Percentiles rank a stretch among this genome's conserved stretches.
Conservation (phyloP, 306 rosid genomes). For the Elaeagnus macrophylla region DNA sequence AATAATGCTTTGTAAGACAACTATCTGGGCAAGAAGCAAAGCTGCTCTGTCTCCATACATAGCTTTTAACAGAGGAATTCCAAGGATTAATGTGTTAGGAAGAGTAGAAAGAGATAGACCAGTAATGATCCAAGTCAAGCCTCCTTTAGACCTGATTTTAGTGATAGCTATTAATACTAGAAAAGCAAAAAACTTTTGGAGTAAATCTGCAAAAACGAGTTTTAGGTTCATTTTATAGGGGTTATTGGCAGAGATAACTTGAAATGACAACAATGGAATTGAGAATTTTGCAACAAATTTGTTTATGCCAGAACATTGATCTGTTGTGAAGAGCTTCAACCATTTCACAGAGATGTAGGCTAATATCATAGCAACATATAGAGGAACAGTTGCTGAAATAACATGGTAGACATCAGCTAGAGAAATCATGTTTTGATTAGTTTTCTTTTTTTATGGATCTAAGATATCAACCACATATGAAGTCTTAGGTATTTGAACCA, state of each 20-base stretch:
- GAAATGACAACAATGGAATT: constrained; percentile 79
- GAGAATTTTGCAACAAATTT: constrained; percentile 89
- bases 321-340: constrained; percentile 89
- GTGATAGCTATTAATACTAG: constrained; percentile 32
- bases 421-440: constrained; percentile 57
- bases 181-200: constrained; percentile 65
- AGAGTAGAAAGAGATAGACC: constrained; percentile 81
- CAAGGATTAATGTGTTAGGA: constrained; percentile 88
- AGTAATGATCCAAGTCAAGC: constrained; percentile 57
- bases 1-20: constrained; percentile 76
- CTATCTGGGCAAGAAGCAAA: constrained; percentile 56
- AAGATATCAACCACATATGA: constrained; percentile 8
- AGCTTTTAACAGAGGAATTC: constrained; percentile 80
- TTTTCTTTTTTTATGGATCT: not conserved
- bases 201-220: constrained; percentile 52
- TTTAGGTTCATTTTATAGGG: constrained; percentile 68
- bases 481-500: constrained; percentile 27
- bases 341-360: constrained; percentile 82
- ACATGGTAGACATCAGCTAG: constrained; percentile 63
- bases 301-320: constrained; percentile 89
- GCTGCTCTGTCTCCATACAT: constrained; percentile 69
- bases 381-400: constrained; percentile 72
- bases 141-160: constrained; percentile 47
- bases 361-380: constrained; percentile 72
- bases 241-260: constrained; percentile 68